Conservation (phyloP, 805 yeast genomes). For the Brettanomyces nanus region DNA sequence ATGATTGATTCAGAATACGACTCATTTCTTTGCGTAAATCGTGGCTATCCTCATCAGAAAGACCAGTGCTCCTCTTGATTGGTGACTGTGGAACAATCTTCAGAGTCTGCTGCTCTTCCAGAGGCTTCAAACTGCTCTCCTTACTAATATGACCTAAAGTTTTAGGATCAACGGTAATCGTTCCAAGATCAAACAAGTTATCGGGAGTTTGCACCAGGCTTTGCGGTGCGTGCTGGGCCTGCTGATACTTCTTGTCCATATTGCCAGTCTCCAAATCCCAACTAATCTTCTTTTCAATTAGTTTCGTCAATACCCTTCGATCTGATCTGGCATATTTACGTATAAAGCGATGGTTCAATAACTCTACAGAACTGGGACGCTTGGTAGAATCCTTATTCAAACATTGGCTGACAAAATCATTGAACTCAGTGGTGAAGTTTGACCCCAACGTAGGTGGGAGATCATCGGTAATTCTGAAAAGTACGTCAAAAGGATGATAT, state of each 20-base stretch:
- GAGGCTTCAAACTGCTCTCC: not conserved
- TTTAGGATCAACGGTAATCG: constrained; percentile 3
- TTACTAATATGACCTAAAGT: not conserved
- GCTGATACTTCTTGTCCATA: constrained; percentile 21
- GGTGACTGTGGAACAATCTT: constrained; percentile 18
- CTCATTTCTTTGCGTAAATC: constrained; percentile 23
- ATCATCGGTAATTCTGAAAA: constrained; percentile 41
- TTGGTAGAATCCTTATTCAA: constrained; percentile 59
- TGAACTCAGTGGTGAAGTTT: constrained; percentile 34
- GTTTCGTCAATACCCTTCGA: constrained; percentile 24
- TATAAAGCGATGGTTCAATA: constrained; percentile 60
- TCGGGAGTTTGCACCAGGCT: not conserved
- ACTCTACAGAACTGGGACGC: constrained; percentile 56
- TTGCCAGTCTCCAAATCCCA: constrained; percentile 33
- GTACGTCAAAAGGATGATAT: constrained; percentile 47
- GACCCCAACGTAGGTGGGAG: constrained; percentile 36
- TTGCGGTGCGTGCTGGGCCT: constrained; percentile 24
- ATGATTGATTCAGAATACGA: constrained; percentile 33
- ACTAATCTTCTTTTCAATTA: constrained; percentile 35
- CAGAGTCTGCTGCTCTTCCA: not conserved
- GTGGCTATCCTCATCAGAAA: constrained; percentile 5
- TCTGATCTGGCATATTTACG: constrained; percentile 29
- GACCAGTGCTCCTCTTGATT: not conserved
- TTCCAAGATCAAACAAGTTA: constrained; percentile 11
- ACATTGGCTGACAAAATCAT: constrained; percentile 63